Conservation (phyloP, 768 basidiomycete species). For the Trametes sanguinea region DNA sequence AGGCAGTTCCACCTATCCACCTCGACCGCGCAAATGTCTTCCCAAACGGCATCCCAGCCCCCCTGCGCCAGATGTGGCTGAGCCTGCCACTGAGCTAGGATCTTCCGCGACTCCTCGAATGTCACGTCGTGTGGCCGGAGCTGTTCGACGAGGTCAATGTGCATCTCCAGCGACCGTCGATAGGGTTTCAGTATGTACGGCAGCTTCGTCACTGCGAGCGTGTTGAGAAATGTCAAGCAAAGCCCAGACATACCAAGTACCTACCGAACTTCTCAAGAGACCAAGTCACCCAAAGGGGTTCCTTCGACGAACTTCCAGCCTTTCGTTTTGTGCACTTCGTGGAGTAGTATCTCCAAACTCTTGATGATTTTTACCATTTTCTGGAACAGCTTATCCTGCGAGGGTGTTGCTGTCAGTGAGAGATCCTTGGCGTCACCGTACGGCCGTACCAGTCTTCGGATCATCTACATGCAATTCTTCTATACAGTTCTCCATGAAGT, state of each 20-base stretch:
- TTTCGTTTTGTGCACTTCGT: constrained; percentile 71
- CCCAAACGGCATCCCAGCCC: constrained; percentile 74
- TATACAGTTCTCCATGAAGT: constrained; percentile 66
- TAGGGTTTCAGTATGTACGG: constrained; percentile 62
- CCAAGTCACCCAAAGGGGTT: constrained; percentile 84
- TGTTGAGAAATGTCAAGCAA: background rate
- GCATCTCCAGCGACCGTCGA: constrained; percentile 62
- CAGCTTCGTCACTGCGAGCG: constrained; percentile 52
- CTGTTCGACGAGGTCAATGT: constrained; percentile 54
- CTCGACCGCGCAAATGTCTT: constrained; percentile 76
- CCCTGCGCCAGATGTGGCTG: constrained; percentile 67
- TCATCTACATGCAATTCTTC: constrained; percentile 56
- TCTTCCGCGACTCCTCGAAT: constrained; percentile 68
- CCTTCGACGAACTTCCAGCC: constrained; percentile 74
- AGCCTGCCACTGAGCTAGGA: constrained; percentile 65
- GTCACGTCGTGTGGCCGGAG: constrained; percentile 66
- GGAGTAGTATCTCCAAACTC: constrained; percentile 59
- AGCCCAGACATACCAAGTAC: constrained; percentile 9
- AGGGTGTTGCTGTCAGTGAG: background rate
- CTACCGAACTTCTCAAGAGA: constrained; percentile 76
- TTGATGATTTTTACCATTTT: constrained; percentile 67
- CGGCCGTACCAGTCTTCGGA: constrained; percentile 63
- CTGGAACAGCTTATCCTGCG: constrained; percentile 69
- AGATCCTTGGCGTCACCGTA: background rate
- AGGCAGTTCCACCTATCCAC: constrained; percentile 67